phyloP scores from a whole-genome alignment of 2,329 filamentous ascomycete species.

The Colletotrichum falcatum region DNA sequence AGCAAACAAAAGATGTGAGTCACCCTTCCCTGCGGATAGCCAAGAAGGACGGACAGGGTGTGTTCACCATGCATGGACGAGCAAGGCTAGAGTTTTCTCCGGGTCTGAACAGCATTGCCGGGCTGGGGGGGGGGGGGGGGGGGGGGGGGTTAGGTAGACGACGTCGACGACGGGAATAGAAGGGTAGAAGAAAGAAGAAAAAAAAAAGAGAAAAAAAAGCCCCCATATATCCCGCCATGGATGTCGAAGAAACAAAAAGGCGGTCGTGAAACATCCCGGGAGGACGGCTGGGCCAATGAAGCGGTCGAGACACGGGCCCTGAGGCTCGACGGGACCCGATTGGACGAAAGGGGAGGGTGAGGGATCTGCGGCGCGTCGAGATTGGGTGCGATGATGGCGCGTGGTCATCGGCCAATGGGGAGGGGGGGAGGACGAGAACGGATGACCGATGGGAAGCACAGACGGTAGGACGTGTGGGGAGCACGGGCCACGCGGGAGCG shows the following conservation, averaged over 20 bases:
- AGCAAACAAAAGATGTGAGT: constrained; percentile 27
- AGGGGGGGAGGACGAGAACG: constrained; percentile 7
- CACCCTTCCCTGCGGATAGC: constrained; percentile 21
- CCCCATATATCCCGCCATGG: not conserved
- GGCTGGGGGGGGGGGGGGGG: not conserved
- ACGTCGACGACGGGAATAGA: not conserved
- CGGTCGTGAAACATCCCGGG: constrained; percentile 39
- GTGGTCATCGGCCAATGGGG: constrained; percentile 21
- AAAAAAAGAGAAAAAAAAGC: too few species aligned
- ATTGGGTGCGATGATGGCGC: constrained; percentile 35
- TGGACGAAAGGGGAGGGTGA: constrained; percentile 16
- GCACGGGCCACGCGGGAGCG: constrained; percentile 15
- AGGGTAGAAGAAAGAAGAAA: too few species aligned
- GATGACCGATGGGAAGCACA: not conserved
- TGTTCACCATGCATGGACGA: constrained; percentile 13
- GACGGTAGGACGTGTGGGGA: not conserved
- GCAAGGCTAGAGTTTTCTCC: not conserved
- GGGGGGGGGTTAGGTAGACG: not conserved
- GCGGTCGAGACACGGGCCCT: constrained; percentile 27
- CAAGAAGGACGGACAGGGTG: not conserved
- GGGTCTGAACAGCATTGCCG: not conserved
- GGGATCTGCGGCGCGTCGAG: constrained; percentile 38
- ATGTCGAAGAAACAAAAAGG: constrained; percentile 37
- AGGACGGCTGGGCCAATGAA: constrained; percentile 40
- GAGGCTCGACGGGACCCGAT: constrained; percentile 20